Conservation (phyloP, 2,329 filamentous ascomycete species). For the Ceratocystis lukuohia region DNA sequence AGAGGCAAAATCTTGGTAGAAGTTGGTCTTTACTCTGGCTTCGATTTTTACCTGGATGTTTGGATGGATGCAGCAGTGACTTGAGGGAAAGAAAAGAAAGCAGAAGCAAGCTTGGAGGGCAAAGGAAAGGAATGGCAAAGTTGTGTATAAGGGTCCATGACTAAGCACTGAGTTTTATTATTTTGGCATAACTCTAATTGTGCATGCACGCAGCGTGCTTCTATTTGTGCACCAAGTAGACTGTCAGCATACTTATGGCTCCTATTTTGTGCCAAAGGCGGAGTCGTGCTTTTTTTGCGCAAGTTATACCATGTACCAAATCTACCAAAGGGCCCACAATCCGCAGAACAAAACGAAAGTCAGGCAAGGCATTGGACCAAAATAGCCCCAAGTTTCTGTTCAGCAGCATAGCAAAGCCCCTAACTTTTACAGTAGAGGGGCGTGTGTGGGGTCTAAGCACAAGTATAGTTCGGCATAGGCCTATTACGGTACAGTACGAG, state of each 20-base stretch:
- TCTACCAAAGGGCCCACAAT: background rate
- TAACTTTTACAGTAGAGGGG: no score
- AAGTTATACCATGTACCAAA: background rate
- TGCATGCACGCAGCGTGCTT: no score
- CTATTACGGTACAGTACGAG: no score
- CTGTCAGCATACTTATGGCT: background rate
- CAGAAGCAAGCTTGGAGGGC: background rate
- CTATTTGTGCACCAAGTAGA: no score
- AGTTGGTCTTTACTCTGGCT: no score
- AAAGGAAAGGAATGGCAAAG: background rate
- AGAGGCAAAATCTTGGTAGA: background rate
- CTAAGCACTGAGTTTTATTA: no score
- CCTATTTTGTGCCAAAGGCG: background rate
- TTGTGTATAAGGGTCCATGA: no score
- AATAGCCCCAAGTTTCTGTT: no score
- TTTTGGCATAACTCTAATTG: background rate
- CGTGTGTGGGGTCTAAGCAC: no score
- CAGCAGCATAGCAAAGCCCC: no score
- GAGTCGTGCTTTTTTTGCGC: background rate
- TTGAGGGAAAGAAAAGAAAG: constrained; percentile 3
- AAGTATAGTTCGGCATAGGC: no score
- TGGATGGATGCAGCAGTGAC: background rate
- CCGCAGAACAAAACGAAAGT: background rate
- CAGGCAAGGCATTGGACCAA: no score
- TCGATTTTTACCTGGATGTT: background rate